Conservation (phyloP, 371 early-diverging fungal genomes). For the Rhizopus stolonifer region DNA sequence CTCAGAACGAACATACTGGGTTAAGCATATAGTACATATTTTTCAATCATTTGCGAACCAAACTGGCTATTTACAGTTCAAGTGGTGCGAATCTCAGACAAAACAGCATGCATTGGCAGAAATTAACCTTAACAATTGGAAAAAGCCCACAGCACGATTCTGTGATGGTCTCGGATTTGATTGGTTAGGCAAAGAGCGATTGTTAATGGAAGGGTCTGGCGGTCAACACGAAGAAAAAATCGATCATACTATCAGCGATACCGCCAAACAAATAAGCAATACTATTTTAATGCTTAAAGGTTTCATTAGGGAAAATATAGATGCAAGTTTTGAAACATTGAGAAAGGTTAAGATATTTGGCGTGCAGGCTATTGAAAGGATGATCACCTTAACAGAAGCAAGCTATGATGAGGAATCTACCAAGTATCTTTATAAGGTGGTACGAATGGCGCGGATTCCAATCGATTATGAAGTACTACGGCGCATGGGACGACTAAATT, state of each 20-base stretch:
- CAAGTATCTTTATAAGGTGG: conserved; percentile 22
- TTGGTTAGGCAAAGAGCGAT: conserved; percentile 9
- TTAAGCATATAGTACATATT: conserved; percentile 10
- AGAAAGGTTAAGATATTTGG: conserved; percentile 19
- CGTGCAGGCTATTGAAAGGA: conserved; percentile 22
- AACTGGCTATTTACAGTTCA: conserved; percentile 8
- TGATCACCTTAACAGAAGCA: conserved; percentile 21
- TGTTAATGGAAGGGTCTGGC: conserved; percentile 21
- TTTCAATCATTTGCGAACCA: conserved; percentile 13
- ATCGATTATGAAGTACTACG: conserved; percentile 21
- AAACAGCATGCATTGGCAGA: conserved; percentile 13
- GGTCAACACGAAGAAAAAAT: conserved; percentile 19
- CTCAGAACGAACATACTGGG: conserved; percentile 14
- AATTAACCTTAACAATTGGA: conserved; percentile 5
- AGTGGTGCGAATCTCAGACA: conserved; percentile 14
- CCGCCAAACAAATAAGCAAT: conserved; percentile 17
- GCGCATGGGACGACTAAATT: too few species aligned
- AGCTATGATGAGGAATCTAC: conserved; percentile 21
- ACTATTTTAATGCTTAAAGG: conserved; percentile 21
- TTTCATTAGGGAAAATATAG: conserved; percentile 17
- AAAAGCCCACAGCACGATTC: conserved; percentile 9
- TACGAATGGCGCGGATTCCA: conserved; percentile 20
- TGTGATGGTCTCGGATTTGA: conserved; percentile 13
- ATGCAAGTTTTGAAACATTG: conserved; percentile 22
- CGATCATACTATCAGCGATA: conserved; percentile 17